phyloP scores from a whole-genome alignment of 78 protist genomes.

The Monocercomonoides exilis region DNA sequence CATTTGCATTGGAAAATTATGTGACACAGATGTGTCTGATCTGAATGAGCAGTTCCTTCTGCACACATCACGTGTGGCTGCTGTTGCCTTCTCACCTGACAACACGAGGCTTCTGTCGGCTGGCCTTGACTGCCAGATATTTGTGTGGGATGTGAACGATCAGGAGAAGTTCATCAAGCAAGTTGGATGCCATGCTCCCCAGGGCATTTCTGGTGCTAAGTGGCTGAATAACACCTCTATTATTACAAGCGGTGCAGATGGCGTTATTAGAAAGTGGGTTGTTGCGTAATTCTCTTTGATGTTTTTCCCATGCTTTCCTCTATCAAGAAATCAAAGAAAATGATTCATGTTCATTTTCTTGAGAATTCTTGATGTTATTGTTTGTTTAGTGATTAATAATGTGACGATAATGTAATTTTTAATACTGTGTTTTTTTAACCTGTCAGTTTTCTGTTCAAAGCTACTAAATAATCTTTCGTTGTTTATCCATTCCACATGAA shows the following conservation, averaged over 20 bases:
- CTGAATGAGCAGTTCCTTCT: background rate
- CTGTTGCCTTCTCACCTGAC: background rate
- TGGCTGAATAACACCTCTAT: background rate
- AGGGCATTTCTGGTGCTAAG: background rate
- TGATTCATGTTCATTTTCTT: too few species aligned
- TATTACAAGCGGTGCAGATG: background rate
- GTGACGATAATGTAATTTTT: too few species aligned
- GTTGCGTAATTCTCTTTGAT: too few species aligned
- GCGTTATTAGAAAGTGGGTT: background rate
- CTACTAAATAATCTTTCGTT: too few species aligned
- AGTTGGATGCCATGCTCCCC: background rate
- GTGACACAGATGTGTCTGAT: background rate
- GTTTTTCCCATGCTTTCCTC: too few species aligned
- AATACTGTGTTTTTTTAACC: too few species aligned
- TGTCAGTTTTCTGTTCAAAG: too few species aligned
- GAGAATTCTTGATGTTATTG: too few species aligned
- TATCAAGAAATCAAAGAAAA: too few species aligned
- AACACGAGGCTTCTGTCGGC: background rate
- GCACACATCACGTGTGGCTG: background rate
- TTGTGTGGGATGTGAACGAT: background rate
- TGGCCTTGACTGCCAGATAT: background rate
- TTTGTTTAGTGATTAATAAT: too few species aligned
- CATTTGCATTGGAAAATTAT: background rate
- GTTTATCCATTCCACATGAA: too few species aligned
- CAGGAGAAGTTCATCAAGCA: background rate